A percentile compares a stretch with the other conserved stretches of the same genome.
Conservation (phyloP, 345 rosid genomes). For the Excoecaria cochinchinensis region DNA sequence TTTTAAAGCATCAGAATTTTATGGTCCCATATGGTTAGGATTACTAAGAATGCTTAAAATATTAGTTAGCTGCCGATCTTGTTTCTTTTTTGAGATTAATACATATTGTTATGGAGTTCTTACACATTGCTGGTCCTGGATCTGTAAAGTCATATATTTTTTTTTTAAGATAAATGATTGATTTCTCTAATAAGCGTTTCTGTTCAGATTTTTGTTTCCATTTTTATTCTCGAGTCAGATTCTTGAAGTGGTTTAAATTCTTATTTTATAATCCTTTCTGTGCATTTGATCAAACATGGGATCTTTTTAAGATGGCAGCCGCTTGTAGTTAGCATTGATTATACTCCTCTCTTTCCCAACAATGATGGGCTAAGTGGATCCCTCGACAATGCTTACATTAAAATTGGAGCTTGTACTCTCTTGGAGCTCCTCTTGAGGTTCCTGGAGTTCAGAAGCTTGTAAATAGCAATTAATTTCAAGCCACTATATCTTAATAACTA, state of each 20-base stretch:
- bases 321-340: constrained; percentile 17
- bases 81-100: neutral
- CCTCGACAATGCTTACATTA: constrained; percentile 35
- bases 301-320: neutral
- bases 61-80: neutral
- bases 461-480: constrained; percentile 15
- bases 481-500: neutral
- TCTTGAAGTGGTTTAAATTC: neutral
- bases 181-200: neutral
- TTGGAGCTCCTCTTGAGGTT: constrained; percentile 34
- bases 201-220: neutral
- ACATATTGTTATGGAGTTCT: neutral
- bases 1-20: neutral
- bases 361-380: constrained; percentile 22
- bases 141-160: neutral
- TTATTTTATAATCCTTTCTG: neutral
- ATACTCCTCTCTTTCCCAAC: constrained; percentile 17
- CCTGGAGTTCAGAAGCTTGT: constrained; percentile 52
- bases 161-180: neutral
- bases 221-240: neutral
- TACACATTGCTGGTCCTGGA: neutral
- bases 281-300: neutral
- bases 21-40: neutral
- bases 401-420: constrained; percentile 45
- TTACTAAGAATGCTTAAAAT: neutral